A percentile compares a stretch with the other conserved stretches of the same genome.
Conservation (phyloP, 768 basidiomycete genomes). For the Tylopilus cervinicoccineus region DNA sequence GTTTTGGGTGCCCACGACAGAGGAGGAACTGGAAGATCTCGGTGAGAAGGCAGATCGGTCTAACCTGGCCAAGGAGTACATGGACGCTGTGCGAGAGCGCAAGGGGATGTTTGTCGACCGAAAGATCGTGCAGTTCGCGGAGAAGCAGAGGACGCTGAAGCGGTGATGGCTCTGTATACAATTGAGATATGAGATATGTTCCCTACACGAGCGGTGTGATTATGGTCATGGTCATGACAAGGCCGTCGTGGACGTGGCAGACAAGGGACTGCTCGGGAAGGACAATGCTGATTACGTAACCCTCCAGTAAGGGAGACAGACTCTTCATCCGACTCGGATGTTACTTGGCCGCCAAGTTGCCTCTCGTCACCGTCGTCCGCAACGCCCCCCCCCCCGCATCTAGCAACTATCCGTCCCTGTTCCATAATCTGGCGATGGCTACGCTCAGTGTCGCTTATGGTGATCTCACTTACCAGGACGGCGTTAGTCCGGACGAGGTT, state of each 20-base stretch:
- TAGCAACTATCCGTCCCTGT: not conserved
- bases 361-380: slow-evolving; percentile 9
- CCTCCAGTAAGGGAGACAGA: slow-evolving; percentile 6
- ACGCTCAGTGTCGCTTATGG: slow-evolving; percentile 22
- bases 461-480: slow-evolving; percentile 17
- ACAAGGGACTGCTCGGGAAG: slow-evolving; percentile 7
- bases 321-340: slow-evolving; percentile 14
- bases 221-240: not conserved
- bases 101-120: slow-evolving; percentile 96
- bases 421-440: slow-evolving; percentile 21
- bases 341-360: slow-evolving; percentile 14
- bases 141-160: slow-evolving; percentile 92
- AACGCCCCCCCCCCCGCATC: slow-evolving; percentile 1
- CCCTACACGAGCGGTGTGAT: not conserved
- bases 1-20: slow-evolving; percentile 97
- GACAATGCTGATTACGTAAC: slow-evolving; percentile 24
- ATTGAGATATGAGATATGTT: not conserved
- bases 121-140: slow-evolving; percentile 93
- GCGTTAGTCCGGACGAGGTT: slow-evolving; percentile 26
- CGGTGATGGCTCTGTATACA: slow-evolving; percentile 34
- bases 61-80: slow-evolving; percentile 91
- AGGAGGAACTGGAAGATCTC: slow-evolving; percentile 94
- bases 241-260: slow-evolving; percentile 5
- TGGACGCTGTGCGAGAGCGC: slow-evolving; percentile 85
- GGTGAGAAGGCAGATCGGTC: slow-evolving; percentile 93